These are phyloP conservation scores for Phytophthora tentaculata DNA, from an alignment of 352 stramenopile species.

Conservation along the genomic window DNA sequence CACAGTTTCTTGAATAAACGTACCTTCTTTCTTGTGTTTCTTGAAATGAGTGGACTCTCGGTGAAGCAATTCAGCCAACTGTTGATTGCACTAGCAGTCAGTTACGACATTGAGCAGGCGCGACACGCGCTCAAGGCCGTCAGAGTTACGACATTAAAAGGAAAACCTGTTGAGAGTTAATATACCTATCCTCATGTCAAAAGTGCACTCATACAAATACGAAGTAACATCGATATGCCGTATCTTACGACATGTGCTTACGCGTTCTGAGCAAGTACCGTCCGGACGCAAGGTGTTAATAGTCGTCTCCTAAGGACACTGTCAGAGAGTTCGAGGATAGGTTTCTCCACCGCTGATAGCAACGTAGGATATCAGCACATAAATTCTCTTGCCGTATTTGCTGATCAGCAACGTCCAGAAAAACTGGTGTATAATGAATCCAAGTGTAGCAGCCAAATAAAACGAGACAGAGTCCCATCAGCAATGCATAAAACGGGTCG, in stretches of 20 bases:
- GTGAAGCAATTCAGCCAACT: background rate
- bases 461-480: too few species aligned
- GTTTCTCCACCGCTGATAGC: too few species aligned
- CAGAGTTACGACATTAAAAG: background rate
- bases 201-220: background rate
- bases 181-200: background rate
- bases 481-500: too few species aligned
- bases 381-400: too few species aligned
- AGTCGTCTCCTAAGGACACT: too few species aligned
- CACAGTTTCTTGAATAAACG: background rate
- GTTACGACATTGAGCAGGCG: background rate
- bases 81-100: background rate
- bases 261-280: background rate
- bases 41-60: background rate
- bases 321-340: too few species aligned
- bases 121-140: background rate
- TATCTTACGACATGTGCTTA: constrained; percentile 7
- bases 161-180: constrained; percentile 1
- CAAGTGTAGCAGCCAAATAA: too few species aligned
- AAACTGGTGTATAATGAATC: too few species aligned
- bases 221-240: background rate
- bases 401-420: too few species aligned
- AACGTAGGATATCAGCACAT: too few species aligned
- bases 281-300: too few species aligned
- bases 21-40: background rate